phyloP scores from a whole-genome alignment of 176 grass and related monocot species.

The Elymus sibiricus region DNA sequence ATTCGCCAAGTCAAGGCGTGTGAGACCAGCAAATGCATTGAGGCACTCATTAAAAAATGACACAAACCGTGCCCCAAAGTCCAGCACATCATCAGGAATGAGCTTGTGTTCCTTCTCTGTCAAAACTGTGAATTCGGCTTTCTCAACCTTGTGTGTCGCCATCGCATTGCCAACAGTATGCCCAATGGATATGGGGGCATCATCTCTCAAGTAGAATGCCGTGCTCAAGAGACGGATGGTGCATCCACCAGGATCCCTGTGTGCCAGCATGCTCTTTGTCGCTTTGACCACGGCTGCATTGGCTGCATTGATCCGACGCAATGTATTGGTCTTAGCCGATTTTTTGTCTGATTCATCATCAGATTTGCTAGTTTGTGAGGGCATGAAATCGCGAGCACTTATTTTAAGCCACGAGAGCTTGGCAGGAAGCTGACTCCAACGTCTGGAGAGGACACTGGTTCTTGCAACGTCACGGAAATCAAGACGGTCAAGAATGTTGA shows the following conservation, averaged over 20 bases:
- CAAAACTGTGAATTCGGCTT: not conserved
- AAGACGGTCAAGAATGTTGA: not conserved
- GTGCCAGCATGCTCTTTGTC: too few relatives aligned
- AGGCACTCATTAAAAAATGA: not conserved
- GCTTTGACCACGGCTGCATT: too few relatives aligned
- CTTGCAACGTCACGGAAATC: not conserved
- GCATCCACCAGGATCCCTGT: too few relatives aligned
- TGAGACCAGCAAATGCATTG: not conserved
- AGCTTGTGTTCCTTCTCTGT: not conserved
- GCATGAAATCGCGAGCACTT: not conserved
- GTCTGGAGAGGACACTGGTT: not conserved
- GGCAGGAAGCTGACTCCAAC: not conserved
- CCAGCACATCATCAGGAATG: not conserved
- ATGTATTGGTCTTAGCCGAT: too few relatives aligned
- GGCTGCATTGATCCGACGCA: too few relatives aligned
- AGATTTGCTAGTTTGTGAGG: not conserved
- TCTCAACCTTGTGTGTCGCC: not conserved
- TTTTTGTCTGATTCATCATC: not conserved
- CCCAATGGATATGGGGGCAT: too few relatives aligned
- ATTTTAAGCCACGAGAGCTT: not conserved
- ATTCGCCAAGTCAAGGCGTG: not conserved
- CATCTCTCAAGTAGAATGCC: too few relatives aligned
- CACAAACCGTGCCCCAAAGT: not conserved
- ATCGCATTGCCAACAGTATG: too few relatives aligned
- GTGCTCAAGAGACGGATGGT: too few relatives aligned